Conservation (phyloP, 306 rosid species). For the Vachellia collinsii region DNA sequence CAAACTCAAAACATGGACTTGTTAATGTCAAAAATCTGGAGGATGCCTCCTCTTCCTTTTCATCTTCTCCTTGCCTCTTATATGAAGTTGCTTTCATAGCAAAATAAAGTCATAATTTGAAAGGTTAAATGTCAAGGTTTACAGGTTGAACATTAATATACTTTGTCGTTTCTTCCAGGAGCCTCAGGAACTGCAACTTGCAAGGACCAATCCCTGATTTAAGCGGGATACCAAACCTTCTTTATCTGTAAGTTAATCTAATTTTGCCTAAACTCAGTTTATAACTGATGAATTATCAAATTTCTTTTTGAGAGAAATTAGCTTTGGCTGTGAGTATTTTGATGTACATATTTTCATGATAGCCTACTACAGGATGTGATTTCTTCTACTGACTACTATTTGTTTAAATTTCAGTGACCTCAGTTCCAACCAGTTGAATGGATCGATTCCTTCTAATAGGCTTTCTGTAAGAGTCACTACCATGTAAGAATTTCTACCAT, state of each 20-base stretch:
- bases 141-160: conserved; percentile 13
- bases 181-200: conserved; percentile 84
- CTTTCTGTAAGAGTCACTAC: conserved; percentile 74
- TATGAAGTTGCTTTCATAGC: background rate
- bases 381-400: conserved; percentile 39
- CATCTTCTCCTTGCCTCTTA: background rate
- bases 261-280: background rate
- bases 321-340: conserved; percentile 18
- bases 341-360: conserved; percentile 10
- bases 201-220: conserved; percentile 89
- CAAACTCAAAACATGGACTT: background rate
- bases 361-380: conserved; percentile 11
- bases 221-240: conserved; percentile 59
- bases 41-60: background rate
- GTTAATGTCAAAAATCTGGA: conserved; percentile 7
- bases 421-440: conserved; percentile 74
- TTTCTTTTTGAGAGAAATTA: conserved; percentile 24
- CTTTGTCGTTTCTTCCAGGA: conserved; percentile 58
- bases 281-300: background rate
- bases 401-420: conserved; percentile 72
- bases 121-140: conserved; percentile 18
- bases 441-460: conserved; percentile 60
- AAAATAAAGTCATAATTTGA: conserved; percentile 4
- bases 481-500: conserved; percentile 67
- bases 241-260: conserved; percentile 64